Evolutionary conservation across 805 yeast species (phyloP).

Genomic region (Saturnispora serradocipensis): DNA sequence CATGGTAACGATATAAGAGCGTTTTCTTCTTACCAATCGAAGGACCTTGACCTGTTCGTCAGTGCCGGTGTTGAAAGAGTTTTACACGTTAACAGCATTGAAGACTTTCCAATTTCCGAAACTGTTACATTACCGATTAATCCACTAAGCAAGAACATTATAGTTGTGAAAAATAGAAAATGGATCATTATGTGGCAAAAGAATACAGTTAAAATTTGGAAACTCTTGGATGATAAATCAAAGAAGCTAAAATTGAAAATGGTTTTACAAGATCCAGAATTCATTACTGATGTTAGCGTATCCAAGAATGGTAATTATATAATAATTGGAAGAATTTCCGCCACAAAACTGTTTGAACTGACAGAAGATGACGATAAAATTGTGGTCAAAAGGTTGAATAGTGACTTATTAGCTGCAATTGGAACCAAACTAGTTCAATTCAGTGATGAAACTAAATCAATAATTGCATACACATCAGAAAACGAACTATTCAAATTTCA

Average conservation of each 20-base stretch:
- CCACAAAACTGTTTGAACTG: slow-evolving; percentile 61
- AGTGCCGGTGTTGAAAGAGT: slow-evolving; percentile 80
- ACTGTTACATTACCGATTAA: slow-evolving; percentile 58
- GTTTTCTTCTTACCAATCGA: slow-evolving; percentile 60
- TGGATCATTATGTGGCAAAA: slow-evolving; percentile 73
- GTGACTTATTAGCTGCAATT: slow-evolving; percentile 28
- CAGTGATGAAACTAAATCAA: slow-evolving; percentile 30
- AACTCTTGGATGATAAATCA: slow-evolving; percentile 30
- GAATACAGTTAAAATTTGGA: slow-evolving; percentile 77
- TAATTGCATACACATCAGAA: slow-evolving; percentile 47
- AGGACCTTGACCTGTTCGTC: slow-evolving; percentile 55
- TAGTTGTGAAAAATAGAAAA: slow-evolving; percentile 38
- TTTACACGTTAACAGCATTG: slow-evolving; percentile 55
- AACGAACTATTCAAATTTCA: slow-evolving; percentile 38
- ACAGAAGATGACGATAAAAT: slow-evolving; percentile 32
- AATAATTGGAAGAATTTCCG: slow-evolving; percentile 61
- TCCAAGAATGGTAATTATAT: slow-evolving; percentile 57
- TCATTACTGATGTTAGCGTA: slow-evolving; percentile 58
- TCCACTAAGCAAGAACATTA: slow-evolving; percentile 17
- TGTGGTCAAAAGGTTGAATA: slow-evolving; percentile 46
- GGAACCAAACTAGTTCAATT: slow-evolving; percentile 54
- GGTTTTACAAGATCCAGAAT: slow-evolving; percentile 65
- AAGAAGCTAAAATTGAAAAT: slow-evolving; percentile 59
- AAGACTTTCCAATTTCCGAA: slow-evolving; percentile 61
- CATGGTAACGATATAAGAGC: slow-evolving; percentile 85